phyloP scores from a whole-genome alignment of 2,329 filamentous ascomycete genomes.

The Aureobasidium sp. region DNA sequence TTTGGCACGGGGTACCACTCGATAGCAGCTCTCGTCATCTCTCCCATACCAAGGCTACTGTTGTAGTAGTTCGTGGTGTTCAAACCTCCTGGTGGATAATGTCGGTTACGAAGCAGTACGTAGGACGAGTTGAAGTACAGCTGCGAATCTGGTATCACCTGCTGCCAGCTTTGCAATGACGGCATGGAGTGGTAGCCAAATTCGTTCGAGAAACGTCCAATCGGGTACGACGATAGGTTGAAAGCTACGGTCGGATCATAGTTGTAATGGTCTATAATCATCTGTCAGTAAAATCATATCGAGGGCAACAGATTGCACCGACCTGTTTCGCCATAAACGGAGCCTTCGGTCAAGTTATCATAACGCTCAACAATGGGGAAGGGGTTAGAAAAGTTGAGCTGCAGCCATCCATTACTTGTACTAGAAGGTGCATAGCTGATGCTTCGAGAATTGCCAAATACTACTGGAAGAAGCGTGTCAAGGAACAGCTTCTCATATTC shows the following conservation, averaged over 20 bases:
- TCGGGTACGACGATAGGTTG: constrained; percentile 48
- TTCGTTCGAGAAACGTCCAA: constrained; percentile 56
- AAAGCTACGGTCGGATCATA: constrained; percentile 49
- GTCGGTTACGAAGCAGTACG: constrained; percentile 52
- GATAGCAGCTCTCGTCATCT: constrained; percentile 53
- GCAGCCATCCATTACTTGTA: constrained; percentile 53
- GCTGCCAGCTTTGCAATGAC: constrained; percentile 51
- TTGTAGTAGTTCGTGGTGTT: constrained; percentile 42
- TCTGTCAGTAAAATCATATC: not conserved
- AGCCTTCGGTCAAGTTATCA: constrained; percentile 45
- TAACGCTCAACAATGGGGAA: constrained; percentile 51
- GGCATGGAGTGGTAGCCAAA: constrained; percentile 60
- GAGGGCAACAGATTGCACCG: constrained; percentile 10
- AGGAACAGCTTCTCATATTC: constrained; percentile 56
- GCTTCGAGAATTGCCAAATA: constrained; percentile 52
- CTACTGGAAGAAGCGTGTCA: constrained; percentile 46
- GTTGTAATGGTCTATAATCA: constrained; percentile 47
- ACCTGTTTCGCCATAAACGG: constrained; percentile 52
- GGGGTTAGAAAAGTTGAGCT: constrained; percentile 46
- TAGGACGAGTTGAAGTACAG: constrained; percentile 52
- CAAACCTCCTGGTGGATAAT: constrained; percentile 47
- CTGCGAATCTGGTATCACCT: constrained; percentile 45
- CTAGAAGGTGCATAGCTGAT: constrained; percentile 57
- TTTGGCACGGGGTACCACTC: constrained; percentile 51
- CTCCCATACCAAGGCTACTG: constrained; percentile 41